Evolutionary conservation across 768 basidiomycete species (phyloP).

Genomic region (Boletellus ananiceps): DNA sequence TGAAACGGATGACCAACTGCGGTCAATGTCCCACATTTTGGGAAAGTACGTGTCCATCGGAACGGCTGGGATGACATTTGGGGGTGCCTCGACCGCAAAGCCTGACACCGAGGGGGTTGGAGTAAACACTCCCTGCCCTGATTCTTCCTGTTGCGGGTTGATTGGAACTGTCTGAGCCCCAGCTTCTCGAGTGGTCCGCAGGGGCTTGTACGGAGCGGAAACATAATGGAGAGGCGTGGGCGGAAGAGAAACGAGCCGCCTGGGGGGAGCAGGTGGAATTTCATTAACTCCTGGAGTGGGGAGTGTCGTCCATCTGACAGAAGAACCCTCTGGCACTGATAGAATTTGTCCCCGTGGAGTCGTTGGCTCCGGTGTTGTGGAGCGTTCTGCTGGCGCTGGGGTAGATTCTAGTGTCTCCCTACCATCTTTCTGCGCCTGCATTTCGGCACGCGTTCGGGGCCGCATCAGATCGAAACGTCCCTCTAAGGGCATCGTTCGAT

Average conservation of each 20-base stretch:
- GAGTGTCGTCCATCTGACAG: conserved; percentile 44
- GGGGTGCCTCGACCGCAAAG: conserved; percentile 75
- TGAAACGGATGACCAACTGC: conserved; percentile 34
- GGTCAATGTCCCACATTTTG: conserved; percentile 79
- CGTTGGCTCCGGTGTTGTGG: conserved; percentile 20
- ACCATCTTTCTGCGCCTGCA: background rate
- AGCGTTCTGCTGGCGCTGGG: conserved; percentile 1
- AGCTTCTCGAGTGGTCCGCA: conserved; percentile 13
- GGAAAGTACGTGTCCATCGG: conserved; percentile 75
- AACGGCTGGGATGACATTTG: conserved; percentile 51
- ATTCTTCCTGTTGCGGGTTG: conserved; percentile 8
- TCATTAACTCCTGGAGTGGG: conserved; percentile 62
- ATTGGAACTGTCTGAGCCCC: conserved; percentile 22
- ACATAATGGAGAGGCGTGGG: conserved; percentile 26
- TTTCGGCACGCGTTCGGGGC: conserved; percentile 25
- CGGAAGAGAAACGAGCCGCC: conserved; percentile 48
- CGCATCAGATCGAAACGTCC: conserved; percentile 88
- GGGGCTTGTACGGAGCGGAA: conserved; percentile 14
- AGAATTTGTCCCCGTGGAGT: conserved; percentile 37
- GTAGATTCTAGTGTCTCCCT: conserved; percentile 18
- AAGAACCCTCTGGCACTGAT: conserved; percentile 30
- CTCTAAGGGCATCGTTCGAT: conserved; percentile 77
- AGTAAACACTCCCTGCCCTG: conserved; percentile 44
- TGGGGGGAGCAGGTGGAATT: conserved; percentile 56
- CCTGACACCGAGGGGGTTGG: conserved; percentile 76